phyloP scores from a whole-genome alignment of 805 yeast genomes.

The Yarrowia bubula region DNA sequence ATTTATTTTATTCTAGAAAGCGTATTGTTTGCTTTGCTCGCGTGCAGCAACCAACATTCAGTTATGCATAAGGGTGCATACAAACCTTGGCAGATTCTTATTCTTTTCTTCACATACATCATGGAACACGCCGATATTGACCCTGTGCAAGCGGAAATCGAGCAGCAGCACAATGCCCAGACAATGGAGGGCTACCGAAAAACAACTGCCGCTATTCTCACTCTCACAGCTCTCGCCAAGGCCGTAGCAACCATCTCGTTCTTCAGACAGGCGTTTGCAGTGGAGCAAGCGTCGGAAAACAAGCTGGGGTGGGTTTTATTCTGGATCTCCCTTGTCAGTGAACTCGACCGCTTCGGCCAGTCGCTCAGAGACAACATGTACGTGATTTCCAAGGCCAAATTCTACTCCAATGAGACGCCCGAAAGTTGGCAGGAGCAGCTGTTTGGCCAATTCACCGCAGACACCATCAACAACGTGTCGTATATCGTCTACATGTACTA shows the following conservation, averaged over 20 bases:
- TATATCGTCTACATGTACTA: background rate
- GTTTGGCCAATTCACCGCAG: background rate
- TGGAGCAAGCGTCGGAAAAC: background rate
- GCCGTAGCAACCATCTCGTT: background rate
- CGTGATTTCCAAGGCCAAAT: slow-evolving; percentile 14
- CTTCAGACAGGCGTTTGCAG: background rate
- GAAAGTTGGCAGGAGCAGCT: slow-evolving; percentile 8
- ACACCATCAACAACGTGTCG: background rate
- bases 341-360: slow-evolving; percentile 1
- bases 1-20: background rate
- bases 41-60: too few species aligned
- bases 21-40: background rate
- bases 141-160: background rate
- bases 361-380: slow-evolving; percentile 13
- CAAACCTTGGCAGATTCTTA: background rate
- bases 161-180: background rate
- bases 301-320: background rate
- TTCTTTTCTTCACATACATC: background rate
- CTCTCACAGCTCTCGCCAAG: background rate
- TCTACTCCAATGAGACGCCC: slow-evolving; percentile 13
- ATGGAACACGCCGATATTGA: background rate
- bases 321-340: background rate
- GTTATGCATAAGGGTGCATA: background rate
- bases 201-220: background rate
- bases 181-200: background rate